Base-by-base conservation (phyloP, 192 early-diverging fungal genomes). In the Podila epigama region DNA sequence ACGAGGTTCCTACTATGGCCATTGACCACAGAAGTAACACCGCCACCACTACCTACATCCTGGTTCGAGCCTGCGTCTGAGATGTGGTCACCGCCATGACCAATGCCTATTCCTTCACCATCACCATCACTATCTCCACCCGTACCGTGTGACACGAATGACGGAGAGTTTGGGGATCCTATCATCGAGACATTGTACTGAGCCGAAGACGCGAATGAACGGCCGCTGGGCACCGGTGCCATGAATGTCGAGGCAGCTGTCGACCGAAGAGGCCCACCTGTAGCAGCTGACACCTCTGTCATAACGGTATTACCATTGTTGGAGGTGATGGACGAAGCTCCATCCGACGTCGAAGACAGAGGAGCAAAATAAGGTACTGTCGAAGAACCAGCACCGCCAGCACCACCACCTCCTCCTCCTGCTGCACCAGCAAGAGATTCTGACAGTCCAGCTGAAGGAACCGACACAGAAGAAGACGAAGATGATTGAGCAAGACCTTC, bases 281-380 rank as follows among this genome's bases (percentile, higher is more conserved):
- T 67, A 13, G 55, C 54, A 13, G 55, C 65, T 4, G 65, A 67
- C n/a, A 67, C 65, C 28, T 67, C 41, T 1, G 65, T 67, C 65
- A 67, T 67, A 15, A 67, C 57, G 1, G 65, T 67, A 34, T 67
- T 67, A 32, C 65, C 65, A 25, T 67, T 67, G 44, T 67, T 67
- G 37, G 65, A 67, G 13, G 42, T 57, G 0, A 67, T 33, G 2
- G 65, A 67, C 8, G 65, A 67, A 4, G 41, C 33, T 0, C 55
- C 18, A 11, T 56, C 63, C 36, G 63, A 66, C 25, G 51, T 25
- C 8, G 56, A n/a, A 2, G 37, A 55, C 13, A 39, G 37, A 31
- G 28, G 25, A 4, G 60, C 28, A 10, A 29, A 48, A 32, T 55
- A 63, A 5, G 61, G 61, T 20, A 20, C 15, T 1, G 44, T 41